Percentiles rank a stretch among this genome's conserved stretches.
Evolutionary conservation across 305 asterid genomes (phyloP).

Genomic region (Ilex paraguariensis): DNA sequence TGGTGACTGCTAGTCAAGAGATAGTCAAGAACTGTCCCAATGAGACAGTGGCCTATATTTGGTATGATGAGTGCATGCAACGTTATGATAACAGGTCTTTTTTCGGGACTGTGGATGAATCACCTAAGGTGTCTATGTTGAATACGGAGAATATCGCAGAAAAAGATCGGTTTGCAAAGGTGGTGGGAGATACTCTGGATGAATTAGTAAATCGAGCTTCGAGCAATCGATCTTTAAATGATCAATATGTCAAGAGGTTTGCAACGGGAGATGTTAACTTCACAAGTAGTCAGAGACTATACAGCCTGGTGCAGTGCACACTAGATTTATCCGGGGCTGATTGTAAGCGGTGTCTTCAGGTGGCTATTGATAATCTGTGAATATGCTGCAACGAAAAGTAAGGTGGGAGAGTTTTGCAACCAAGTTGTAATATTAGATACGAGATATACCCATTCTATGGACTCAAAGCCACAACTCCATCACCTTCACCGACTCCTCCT

Average conservation of each 20-base stretch:
- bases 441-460: too few species aligned
- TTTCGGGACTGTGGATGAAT: background rate
- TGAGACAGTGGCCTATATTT: slow-evolving; percentile 1
- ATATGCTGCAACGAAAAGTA: too few species aligned
- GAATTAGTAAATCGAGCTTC: slow-evolving; percentile 1
- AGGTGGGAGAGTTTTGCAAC: too few species aligned
- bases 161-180: background rate
- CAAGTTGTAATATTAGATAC: too few species aligned
- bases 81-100: slow-evolving; percentile 14
- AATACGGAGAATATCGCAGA: background rate
- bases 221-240: background rate
- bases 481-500: too few species aligned
- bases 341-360: too few species aligned
- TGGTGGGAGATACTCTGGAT: background rate
- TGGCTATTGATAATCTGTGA: too few species aligned
- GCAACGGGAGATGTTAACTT: background rate
- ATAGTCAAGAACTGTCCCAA: background rate
- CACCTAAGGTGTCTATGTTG: accelerated
- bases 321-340: too few species aligned
- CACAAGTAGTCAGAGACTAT: too few species aligned
- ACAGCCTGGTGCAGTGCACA: too few species aligned
- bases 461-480: too few species aligned
- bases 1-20: too few species aligned
- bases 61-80: slow-evolving; percentile 10
- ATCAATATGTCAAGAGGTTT: slow-evolving; percentile 6